Percentiles rank a stretch among this genome's conserved stretches.
phyloP scores from a whole-genome alignment of 805 yeast species.

The Saitoella complicata region DNA sequence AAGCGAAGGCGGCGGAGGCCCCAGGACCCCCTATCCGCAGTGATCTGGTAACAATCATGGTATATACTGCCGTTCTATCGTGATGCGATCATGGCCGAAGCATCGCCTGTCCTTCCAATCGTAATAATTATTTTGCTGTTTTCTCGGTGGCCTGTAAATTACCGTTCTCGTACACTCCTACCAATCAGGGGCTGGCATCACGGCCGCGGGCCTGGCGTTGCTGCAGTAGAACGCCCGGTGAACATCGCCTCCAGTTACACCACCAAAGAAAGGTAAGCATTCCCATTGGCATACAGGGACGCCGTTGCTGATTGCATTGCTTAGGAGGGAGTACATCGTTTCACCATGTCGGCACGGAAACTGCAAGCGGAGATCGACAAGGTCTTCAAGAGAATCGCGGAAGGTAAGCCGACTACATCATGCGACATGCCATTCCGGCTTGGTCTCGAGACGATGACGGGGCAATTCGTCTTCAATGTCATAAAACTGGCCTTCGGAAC shows the following conservation, averaged over 20 bases:
- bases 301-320: neutral
- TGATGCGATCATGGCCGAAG: too few species aligned
- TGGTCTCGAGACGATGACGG: too few species aligned
- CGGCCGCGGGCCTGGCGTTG: neutral
- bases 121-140: too few species aligned
- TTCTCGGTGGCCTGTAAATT: neutral
- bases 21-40: too few species aligned
- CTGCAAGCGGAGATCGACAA: slow-evolving; percentile 58
- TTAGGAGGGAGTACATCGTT: neutral
- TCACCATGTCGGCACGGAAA: slow-evolving; percentile 32
- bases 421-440: too few species aligned
- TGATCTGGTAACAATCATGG: too few species aligned
- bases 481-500: too few species aligned
- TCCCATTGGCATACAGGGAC: neutral
- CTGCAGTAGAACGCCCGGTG: neutral
- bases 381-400: slow-evolving; percentile 78
- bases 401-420: slow-evolving; percentile 32
- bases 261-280: neutral
- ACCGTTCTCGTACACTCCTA: neutral
- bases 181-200: neutral
- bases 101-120: too few species aligned
- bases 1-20: too few species aligned
- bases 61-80: too few species aligned
- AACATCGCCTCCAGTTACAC: neutral
- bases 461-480: too few species aligned